These are phyloP conservation scores for Carnegiea gigantea DNA, from an alignment of 179 eudicot species.

Conservation along the genomic window DNA sequence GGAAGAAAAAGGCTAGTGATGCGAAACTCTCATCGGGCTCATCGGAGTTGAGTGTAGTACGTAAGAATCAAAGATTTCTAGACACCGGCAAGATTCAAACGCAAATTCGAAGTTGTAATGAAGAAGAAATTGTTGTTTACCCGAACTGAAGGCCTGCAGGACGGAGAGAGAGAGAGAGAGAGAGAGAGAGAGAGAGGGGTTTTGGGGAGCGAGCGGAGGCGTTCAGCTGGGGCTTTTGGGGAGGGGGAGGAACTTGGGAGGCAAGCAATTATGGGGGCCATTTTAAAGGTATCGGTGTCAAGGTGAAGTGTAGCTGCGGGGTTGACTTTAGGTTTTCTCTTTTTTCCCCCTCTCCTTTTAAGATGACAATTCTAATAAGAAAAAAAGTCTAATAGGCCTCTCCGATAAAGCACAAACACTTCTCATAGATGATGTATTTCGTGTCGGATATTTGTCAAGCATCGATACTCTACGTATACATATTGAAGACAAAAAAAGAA, in stretches of 20 bases:
- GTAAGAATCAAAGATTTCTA: background rate
- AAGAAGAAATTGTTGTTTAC: background rate
- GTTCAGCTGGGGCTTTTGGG: background rate
- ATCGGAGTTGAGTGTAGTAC: background rate
- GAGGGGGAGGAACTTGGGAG: background rate
- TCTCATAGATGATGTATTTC: too few relatives aligned
- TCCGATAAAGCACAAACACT: too few relatives aligned
- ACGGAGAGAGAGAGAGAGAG: background rate
- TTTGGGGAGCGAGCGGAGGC: background rate
- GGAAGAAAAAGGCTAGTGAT: background rate
- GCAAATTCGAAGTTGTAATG: background rate
- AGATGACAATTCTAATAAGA: background rate
- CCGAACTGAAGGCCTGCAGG: conserved; percentile 4
- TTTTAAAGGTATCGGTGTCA: conserved; percentile 27
- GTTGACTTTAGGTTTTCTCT: background rate
- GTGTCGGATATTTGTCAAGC: too few relatives aligned
- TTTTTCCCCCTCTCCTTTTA: background rate
- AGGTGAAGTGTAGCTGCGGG: background rate
- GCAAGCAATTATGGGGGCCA: conserved; percentile 12
- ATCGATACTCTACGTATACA: too few relatives aligned
- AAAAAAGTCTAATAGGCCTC: too few relatives aligned
- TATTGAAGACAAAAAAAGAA: too few relatives aligned
- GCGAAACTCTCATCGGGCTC: background rate
- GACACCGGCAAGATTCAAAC: background rate
- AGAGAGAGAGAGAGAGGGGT: conserved; percentile 9